A percentile compares a stretch with the other conserved stretches of the same genome.
These are phyloP conservation scores for Neoscytalidium dimidiatum DNA, from an alignment of 2,329 filamentous ascomycete genomes.

Conservation along the genomic window DNA sequence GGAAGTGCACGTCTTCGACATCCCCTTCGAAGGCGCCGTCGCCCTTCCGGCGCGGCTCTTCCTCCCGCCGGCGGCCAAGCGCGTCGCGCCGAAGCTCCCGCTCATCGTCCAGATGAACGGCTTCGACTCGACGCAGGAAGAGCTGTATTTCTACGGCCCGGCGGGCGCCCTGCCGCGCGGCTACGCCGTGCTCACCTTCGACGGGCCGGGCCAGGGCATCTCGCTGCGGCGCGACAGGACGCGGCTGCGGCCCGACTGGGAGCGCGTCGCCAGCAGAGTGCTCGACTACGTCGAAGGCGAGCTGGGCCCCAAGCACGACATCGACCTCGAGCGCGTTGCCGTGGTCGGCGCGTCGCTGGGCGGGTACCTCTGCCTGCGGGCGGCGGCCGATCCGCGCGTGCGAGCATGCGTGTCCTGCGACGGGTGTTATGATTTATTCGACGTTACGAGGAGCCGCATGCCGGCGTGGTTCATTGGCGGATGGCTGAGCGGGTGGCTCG, in stretches of 20 bases:
- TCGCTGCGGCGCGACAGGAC: not conserved
- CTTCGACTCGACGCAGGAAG: slow-evolving; percentile 19
- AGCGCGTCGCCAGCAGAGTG: not conserved
- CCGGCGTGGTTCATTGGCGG: too few relatives aligned
- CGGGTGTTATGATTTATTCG: too few relatives aligned
- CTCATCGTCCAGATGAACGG: not conserved
- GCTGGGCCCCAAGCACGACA: too few relatives aligned
- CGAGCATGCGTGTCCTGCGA: too few relatives aligned
- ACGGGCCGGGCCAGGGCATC: slow-evolving; percentile 10
- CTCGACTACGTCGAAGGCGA: not conserved
- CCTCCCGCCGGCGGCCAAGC: not conserved
- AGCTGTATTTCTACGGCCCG: not conserved
- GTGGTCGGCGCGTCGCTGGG: too few relatives aligned
- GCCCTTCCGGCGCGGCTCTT: not conserved
- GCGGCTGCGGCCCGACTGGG: not conserved
- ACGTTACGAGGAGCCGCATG: too few relatives aligned
- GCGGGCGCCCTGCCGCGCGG: not conserved
- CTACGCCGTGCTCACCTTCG: slow-evolving; percentile 8
- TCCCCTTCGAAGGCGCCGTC: not conserved
- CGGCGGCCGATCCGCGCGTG: too few relatives aligned
- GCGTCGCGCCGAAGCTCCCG: not conserved
- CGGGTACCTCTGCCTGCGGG: too few relatives aligned
- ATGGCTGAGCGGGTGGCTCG: too few relatives aligned
- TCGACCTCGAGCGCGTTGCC: too few relatives aligned
- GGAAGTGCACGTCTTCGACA: not conserved